Percentiles rank a stretch among this genome's conserved stretches.
Evolutionary conservation across 192 early-diverging fungal genomes (phyloP).

Genomic region (Gryganskiella cystojenkinii): DNA sequence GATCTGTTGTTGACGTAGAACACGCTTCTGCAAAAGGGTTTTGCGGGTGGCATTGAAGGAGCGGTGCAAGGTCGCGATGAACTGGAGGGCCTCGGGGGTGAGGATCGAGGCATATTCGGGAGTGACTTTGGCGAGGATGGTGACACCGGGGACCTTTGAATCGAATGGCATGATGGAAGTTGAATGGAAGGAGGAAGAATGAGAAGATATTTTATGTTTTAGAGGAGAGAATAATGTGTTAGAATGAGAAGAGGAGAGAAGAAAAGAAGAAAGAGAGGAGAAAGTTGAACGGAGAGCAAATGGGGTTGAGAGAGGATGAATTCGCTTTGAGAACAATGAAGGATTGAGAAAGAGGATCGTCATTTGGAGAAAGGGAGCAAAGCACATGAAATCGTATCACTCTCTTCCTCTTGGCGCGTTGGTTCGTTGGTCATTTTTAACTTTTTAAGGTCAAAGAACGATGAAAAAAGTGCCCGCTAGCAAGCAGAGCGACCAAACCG

Average conservation of each 20-base stretch:
- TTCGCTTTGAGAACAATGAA: too few species aligned
- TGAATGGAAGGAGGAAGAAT: background rate
- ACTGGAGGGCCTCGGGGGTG: constrained; percentile 82
- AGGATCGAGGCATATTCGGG: constrained; percentile 79
- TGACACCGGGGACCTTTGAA: constrained; percentile 70
- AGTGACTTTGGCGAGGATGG: constrained; percentile 73
- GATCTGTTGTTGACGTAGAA: constrained; percentile 81
- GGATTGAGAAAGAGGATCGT: too few species aligned
- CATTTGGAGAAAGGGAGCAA: too few species aligned
- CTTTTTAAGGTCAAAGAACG: too few species aligned
- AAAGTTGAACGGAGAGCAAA: background rate
- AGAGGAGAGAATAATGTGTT: background rate
- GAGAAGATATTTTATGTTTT: background rate
- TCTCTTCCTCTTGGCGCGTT: too few species aligned
- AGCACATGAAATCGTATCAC: too few species aligned
- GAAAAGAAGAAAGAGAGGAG: background rate
- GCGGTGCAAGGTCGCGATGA: constrained; percentile 90
- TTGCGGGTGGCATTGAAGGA: constrained; percentile 92
- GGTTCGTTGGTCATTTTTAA: too few species aligned
- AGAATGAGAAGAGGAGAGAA: too few species aligned
- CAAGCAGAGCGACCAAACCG: too few species aligned
- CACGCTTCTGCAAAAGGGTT: constrained; percentile 83
- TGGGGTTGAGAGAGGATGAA: too few species aligned
- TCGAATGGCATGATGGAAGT: constrained; percentile 20
- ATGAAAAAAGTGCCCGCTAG: too few species aligned